Evolutionary conservation across 352 stramenopile genomes (phyloP).

Genomic region (Phytophthora cactorum): DNA sequence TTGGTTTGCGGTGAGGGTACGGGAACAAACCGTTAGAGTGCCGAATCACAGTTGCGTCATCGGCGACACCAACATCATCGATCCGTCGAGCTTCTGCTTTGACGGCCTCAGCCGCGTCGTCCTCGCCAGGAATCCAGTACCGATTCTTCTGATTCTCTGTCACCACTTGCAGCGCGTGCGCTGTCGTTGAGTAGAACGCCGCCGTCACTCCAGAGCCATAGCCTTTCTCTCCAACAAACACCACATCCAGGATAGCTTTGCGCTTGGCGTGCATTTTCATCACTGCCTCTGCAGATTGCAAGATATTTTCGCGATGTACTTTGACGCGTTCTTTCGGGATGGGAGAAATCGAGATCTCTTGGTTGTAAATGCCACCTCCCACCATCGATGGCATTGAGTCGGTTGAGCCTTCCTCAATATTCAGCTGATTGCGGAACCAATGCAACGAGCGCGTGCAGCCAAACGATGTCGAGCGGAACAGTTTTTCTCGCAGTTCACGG

Average conservation of each 20-base stretch:
- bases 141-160: constrained; percentile 50
- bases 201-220: constrained; percentile 87
- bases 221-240: constrained; percentile 86
- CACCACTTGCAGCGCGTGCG: constrained; percentile 64
- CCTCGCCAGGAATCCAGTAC: constrained; percentile 72
- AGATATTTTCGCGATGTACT: constrained; percentile 74
- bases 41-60: constrained; percentile 55
- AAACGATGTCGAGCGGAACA: constrained; percentile 84
- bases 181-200: constrained; percentile 84
- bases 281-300: constrained; percentile 75
- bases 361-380: constrained; percentile 64
- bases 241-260: constrained; percentile 83
- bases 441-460: constrained; percentile 81
- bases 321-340: constrained; percentile 90
- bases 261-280: constrained; percentile 90
- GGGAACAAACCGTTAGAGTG: constrained; percentile 85
- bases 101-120: constrained; percentile 35
- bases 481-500: constrained; percentile 64
- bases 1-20: constrained; percentile 49
- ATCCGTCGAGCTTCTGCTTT: constrained; percentile 12
- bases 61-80: constrained; percentile 6
- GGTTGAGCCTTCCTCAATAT: constrained; percentile 50
- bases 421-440: constrained; percentile 79
- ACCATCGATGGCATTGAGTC: constrained; percentile 29
- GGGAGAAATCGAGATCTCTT: constrained; percentile 83